Evolutionary conservation across 768 basidiomycete genomes (phyloP).

Genomic region (Phlebiopsis flavidoalba): DNA sequence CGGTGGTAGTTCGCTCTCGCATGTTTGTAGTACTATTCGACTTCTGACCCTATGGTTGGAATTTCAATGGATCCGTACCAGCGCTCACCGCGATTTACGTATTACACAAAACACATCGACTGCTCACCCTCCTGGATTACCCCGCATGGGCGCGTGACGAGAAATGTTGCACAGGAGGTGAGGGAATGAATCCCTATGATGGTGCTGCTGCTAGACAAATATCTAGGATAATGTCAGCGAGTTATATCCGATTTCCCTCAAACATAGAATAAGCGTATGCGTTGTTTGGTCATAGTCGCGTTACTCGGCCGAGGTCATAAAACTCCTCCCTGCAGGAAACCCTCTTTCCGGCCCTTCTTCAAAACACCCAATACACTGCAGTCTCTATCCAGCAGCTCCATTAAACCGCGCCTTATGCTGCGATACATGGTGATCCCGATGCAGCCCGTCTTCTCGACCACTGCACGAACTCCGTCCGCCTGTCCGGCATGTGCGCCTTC

Average conservation of each 20-base stretch:
- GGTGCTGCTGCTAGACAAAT: too few species aligned
- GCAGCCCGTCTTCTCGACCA: conserved; percentile 66
- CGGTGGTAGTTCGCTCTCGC: background rate
- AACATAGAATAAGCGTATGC: background rate
- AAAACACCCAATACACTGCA: too few species aligned
- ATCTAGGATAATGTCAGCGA: background rate
- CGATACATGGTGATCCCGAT: conserved; percentile 48
- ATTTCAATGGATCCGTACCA: conserved; percentile 3
- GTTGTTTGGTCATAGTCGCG: background rate
- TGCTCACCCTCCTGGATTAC: too few species aligned
- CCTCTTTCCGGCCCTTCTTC: conserved; percentile 38
- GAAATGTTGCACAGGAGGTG: too few species aligned
- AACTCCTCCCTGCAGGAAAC: conserved; percentile 5
- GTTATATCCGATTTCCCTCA: background rate
- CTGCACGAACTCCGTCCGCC: conserved; percentile 44
- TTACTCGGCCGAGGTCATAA: background rate
- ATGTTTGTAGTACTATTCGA: conserved; percentile 3
- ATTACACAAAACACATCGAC: background rate
- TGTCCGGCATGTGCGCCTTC: conserved; percentile 49
- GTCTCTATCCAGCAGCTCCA: conserved; percentile 47
- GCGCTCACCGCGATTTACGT: conserved; percentile 6
- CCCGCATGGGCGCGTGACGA: too few species aligned
- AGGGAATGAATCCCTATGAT: too few species aligned
- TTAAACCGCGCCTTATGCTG: conserved; percentile 52
- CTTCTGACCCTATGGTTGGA: background rate